Evolutionary conservation across 345 rosid genomes (phyloP).

Genomic region (Salix suchowensis): DNA sequence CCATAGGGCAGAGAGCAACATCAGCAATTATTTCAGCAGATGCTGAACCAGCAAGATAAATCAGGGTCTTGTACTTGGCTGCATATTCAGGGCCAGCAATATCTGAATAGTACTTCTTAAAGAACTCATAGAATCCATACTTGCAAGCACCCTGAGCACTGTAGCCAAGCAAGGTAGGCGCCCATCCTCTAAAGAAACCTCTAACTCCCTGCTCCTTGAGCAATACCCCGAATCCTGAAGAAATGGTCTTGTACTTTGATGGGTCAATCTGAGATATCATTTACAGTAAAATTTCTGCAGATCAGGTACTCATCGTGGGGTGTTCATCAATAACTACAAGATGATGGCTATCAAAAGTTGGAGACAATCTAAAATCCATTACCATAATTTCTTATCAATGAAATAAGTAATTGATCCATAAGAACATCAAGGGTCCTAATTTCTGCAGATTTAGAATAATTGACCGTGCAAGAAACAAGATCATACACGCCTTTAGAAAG

Average conservation of each 20-base stretch:
- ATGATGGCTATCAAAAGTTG: neutral
- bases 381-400: neutral
- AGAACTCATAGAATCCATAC: slow-evolving; percentile 75
- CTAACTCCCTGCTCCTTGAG: slow-evolving; percentile 78
- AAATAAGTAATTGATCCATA: too few species aligned
- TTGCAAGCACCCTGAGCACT: slow-evolving; percentile 98
- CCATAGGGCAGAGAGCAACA: slow-evolving; percentile 91
- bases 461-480: neutral
- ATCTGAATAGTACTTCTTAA: slow-evolving; percentile 92
- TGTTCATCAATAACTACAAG: neutral
- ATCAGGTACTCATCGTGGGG: neutral
- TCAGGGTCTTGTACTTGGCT: slow-evolving; percentile 76
- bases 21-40: slow-evolving; percentile 90
- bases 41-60: slow-evolving; percentile 93
- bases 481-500: neutral
- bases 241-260: slow-evolving; percentile 68
- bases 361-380: neutral
- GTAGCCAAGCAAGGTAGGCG: slow-evolving; percentile 83
- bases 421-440: too few species aligned
- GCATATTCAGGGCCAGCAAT: slow-evolving; percentile 88
- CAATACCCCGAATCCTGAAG: slow-evolving; percentile 72
- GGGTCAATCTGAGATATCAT: slow-evolving; percentile 67
- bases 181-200: slow-evolving; percentile 91
- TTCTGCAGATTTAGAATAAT: too few species aligned
- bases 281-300: neutral